A percentile compares a stretch with the other conserved stretches of the same genome.
These are phyloP conservation scores for Castanopsis chinensis DNA, from an alignment of 306 rosid genomes.

Conservation along the genomic window DNA sequence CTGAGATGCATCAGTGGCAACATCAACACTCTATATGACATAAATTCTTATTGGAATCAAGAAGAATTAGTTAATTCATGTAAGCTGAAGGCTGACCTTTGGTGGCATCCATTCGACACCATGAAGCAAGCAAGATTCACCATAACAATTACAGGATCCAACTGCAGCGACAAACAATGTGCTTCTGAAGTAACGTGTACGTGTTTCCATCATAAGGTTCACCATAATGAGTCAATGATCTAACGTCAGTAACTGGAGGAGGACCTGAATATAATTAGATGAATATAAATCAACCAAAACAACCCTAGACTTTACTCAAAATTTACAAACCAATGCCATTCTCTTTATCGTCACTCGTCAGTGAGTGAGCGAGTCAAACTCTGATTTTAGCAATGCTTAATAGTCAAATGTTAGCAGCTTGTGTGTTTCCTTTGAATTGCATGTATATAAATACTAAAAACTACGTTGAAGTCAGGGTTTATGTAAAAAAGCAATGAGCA, in stretches of 20 bases:
- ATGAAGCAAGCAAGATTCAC: conserved; percentile 89
- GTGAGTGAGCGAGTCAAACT: conserved; percentile 33
- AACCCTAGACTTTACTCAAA: background rate
- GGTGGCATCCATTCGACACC: conserved; percentile 98
- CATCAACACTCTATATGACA: background rate
- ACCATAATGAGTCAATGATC: conserved; percentile 89
- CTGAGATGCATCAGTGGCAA: conserved; percentile 2
- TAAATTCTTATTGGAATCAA: background rate
- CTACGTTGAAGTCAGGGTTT: no score
- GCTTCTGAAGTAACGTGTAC: conserved; percentile 96
- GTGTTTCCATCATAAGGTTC: conserved; percentile 97
- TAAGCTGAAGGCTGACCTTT: conserved; percentile 50
- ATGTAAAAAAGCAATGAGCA: no score
- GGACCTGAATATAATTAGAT: conserved; percentile 52
- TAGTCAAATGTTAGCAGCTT: no score
- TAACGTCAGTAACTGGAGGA: conserved; percentile 83
- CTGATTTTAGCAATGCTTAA: no score
- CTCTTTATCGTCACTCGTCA: background rate
- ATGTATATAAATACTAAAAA: no score
- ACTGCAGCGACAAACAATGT: conserved; percentile 93
- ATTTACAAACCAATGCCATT: conserved; percentile 27
- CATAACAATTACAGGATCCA: conserved; percentile 65
- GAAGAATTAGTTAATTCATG: background rate
- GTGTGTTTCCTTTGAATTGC: no score
- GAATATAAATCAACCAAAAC: conserved; percentile 23